Percentiles rank a stretch among this genome's conserved stretches.
These are phyloP conservation scores for Candida glucosophila DNA, from an alignment of 1,139 yeast genomes.

Conservation along the genomic window DNA sequence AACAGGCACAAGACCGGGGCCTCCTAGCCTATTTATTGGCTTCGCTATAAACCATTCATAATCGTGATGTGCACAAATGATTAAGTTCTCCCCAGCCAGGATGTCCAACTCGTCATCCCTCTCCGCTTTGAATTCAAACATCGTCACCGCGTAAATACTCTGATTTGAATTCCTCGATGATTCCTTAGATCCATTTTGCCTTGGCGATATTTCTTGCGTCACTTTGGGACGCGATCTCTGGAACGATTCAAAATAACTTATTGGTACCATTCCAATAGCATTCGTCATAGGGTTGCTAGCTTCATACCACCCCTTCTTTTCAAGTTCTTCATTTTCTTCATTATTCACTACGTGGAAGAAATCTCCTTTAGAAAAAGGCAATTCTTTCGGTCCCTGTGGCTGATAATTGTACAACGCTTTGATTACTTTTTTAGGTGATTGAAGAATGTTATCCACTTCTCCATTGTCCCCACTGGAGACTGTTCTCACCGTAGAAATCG, in stretches of 20 bases:
- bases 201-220: slow-evolving; percentile 2
- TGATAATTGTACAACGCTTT: slow-evolving; percentile 72
- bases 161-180: slow-evolving; percentile 15
- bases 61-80: slow-evolving; percentile 91
- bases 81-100: slow-evolving; percentile 77
- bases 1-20: slow-evolving; percentile 94
- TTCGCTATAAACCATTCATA: slow-evolving; percentile 97
- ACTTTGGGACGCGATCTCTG: slow-evolving; percentile 41
- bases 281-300: slow-evolving; percentile 83
- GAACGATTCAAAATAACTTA: slow-evolving; percentile 72
- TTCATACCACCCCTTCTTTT: slow-evolving; percentile 66
- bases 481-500: slow-evolving; percentile 26
- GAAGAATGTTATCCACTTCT: slow-evolving; percentile 16
- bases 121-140: slow-evolving; percentile 85
- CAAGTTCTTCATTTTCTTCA: slow-evolving; percentile 24
- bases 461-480: slow-evolving; percentile 4
- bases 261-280: slow-evolving; percentile 80
- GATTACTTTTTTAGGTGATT: slow-evolving; percentile 71
- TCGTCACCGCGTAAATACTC: slow-evolving; percentile 38
- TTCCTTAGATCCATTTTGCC: neutral
- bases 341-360: slow-evolving; percentile 72
- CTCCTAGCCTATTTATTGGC: slow-evolving; percentile 90
- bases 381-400: slow-evolving; percentile 78
- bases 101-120: slow-evolving; percentile 83
- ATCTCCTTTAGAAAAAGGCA: slow-evolving; percentile 73